Evolutionary conservation across 768 basidiomycete species (phyloP).

Genomic region (Rhodotorula diobovata): DNA sequence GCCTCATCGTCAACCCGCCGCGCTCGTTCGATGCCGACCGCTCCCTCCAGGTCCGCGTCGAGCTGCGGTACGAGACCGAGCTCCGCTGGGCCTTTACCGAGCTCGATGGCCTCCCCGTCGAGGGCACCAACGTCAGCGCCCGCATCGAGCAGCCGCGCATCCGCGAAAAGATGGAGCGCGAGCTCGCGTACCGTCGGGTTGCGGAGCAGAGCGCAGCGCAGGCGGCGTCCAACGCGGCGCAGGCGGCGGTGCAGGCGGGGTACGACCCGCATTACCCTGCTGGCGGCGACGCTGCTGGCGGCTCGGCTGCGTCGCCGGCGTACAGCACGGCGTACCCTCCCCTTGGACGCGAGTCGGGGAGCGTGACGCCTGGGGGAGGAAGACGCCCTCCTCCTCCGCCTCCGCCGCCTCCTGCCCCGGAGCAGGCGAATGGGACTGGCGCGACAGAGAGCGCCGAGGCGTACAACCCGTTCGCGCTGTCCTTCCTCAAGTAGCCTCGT

Average conservation of each 20-base stretch:
- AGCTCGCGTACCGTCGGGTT: neutral
- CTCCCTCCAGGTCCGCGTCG: constrained; percentile 1
- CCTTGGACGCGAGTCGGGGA: neutral
- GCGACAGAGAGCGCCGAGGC: neutral
- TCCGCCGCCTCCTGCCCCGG: neutral
- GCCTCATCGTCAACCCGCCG: constrained; percentile 9
- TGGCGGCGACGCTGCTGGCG: no score
- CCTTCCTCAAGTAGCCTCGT: neutral
- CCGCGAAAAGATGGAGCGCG: constrained; percentile 5
- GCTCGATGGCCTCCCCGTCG: constrained; percentile 8
- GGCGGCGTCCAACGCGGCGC: neutral
- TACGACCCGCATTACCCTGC: neutral
- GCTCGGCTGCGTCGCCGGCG: no score
- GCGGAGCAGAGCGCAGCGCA: neutral
- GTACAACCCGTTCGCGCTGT: neutral
- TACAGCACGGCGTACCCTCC: neutral
- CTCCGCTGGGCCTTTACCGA: constrained; percentile 17
- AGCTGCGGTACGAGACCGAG: constrained; percentile 31
- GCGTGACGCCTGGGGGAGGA: neutral
- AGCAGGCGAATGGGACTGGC: neutral
- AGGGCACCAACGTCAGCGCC: neutral
- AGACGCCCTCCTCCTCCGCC: neutral
- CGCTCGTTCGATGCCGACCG: neutral
- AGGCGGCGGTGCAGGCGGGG: neutral
- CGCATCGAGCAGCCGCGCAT: constrained; percentile 2